A percentile compares a stretch with the other conserved stretches of the same genome.
Evolutionary conservation across 257 asterid genomes (phyloP).

Genomic region (Capsicum baccatum): DNA sequence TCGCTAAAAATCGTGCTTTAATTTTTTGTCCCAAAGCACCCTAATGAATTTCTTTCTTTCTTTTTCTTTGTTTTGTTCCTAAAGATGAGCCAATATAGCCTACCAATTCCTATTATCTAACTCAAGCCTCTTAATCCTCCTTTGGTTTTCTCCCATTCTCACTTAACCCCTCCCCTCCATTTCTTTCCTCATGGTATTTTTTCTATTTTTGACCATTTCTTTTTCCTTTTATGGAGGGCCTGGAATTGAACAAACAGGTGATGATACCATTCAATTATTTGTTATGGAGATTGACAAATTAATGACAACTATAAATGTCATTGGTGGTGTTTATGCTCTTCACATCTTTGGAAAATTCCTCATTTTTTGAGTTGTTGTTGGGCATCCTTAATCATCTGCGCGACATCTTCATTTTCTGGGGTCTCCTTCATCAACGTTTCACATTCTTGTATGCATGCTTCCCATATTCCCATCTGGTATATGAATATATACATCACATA

Average conservation of each 20-base stretch:
- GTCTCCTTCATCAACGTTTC: constrained; percentile 55
- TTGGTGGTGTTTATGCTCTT: constrained; percentile 18
- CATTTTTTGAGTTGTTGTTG: constrained; percentile 40
- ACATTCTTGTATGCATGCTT: constrained; percentile 66
- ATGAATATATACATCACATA: background rate
- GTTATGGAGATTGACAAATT: background rate
- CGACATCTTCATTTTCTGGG: constrained; percentile 60
- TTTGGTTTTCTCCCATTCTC: background rate
- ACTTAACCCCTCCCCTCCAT: constrained; percentile 15
- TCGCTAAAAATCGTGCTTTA: constrained; percentile 20
- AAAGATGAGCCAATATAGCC: constrained; percentile 21
- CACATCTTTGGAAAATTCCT: constrained; percentile 31
- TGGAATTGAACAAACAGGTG: constrained; percentile 20
- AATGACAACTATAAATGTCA: constrained; percentile 24
- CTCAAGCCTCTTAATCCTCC: constrained; percentile 14
- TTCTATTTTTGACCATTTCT: background rate
- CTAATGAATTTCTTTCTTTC: constrained; percentile 5
- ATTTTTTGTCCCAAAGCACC: background rate
- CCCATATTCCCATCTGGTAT: constrained; percentile 66
- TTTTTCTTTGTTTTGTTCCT: background rate
- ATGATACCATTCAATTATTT: background rate
- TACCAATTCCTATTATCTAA: constrained; percentile 20
- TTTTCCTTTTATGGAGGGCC: background rate
- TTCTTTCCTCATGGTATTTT: background rate
- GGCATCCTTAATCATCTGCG: constrained; percentile 54